Evolutionary conservation across 1,284 basidiomycete species (phyloP).

Genomic region (Fistulinella staudtii): DNA sequence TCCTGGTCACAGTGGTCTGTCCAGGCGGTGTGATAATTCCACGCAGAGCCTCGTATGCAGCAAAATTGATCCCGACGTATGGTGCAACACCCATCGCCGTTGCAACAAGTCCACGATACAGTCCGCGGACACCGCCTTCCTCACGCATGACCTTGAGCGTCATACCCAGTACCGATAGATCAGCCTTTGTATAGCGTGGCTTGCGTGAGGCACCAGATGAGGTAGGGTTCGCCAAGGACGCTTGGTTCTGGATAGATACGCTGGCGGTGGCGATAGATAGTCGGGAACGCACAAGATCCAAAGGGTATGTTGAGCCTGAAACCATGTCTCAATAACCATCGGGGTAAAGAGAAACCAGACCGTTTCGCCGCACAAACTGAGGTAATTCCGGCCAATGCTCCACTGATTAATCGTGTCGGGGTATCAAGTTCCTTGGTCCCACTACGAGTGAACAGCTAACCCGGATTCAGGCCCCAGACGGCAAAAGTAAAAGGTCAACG

Average conservation of each 20-base stretch:
- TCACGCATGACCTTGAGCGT: slow-evolving; percentile 84
- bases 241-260: slow-evolving; percentile 39
- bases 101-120: slow-evolving; percentile 86
- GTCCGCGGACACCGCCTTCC: slow-evolving; percentile 82
- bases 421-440: slow-evolving; percentile 78
- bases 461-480: slow-evolving; percentile 9
- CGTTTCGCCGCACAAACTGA: slow-evolving; percentile 60
- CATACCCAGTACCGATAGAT: slow-evolving; percentile 85
- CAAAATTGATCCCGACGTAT: slow-evolving; percentile 86
- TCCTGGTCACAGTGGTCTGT: slow-evolving; percentile 58
- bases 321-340: slow-evolving; percentile 6
- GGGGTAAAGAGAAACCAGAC: slow-evolving; percentile 15
- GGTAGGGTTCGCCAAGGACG: slow-evolving; percentile 18
- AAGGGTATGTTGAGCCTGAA: slow-evolving; percentile 83
- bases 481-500: slow-evolving; percentile 12
- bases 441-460: slow-evolving; percentile 65
- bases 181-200: slow-evolving; percentile 43
- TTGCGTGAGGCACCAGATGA: slow-evolving; percentile 43
- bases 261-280: slow-evolving; percentile 89
- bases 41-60: slow-evolving; percentile 72
- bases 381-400: slow-evolving; percentile 87
- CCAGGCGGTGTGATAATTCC: slow-evolving; percentile 74
- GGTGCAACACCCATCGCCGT: slow-evolving; percentile 92
- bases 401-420: slow-evolving; percentile 74
- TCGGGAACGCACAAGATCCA: slow-evolving; percentile 90